Evolutionary conservation across 2,329 filamentous ascomycete genomes (phyloP), one percentile per base, ranked within the genome.

Genomic region (Chaetomium olivaceum): DNA sequence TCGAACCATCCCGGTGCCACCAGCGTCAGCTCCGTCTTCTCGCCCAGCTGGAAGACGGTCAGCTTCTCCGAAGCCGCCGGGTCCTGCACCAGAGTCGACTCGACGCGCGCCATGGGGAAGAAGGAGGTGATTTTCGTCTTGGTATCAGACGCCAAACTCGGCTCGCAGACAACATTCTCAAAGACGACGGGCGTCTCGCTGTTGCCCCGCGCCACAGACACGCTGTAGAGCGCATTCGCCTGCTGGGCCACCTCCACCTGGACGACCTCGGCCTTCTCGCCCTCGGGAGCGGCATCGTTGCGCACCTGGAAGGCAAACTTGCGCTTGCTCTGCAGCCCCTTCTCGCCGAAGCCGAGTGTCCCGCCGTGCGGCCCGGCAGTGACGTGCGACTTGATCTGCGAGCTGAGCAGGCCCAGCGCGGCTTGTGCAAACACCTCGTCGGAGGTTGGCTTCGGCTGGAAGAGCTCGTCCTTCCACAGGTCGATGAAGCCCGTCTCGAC

Each of bases 401-500:
- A 77, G 58, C 84, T 81, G 61, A 91, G 77, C 70, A 94, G 82
- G 9, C 89, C 92, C 11, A 99, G 82, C 0, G 93, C 93, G 9
- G 93, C 93, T 80, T 99, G 95, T 0, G 90, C 89, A 70, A 93
- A 91, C 2, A 93, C 86, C 77, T 97, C 93, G 52, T 89, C 83
- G 23, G 85, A 81, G 39, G 90, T 84, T 0, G 77, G 75, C 14
- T 85, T 78, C 0, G 85, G 83, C 25, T 82, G 81, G 75, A 98
- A 98, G 1, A 99, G 84, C 70, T 93, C 90, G 12, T 88, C 84
- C 66, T 86, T 85, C 80, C 96, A 90, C 77, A 96, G 97, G 62
- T 93, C 89, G 70, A 99, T 98, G 76, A 97, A 99, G 0, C 94
- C 94, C 0, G 95, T 99, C 78, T 99, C 94, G 16, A 99, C 93